Conservation (phyloP, 1,284 basidiomycete genomes). For the Pyrrhoderma noxium region DNA sequence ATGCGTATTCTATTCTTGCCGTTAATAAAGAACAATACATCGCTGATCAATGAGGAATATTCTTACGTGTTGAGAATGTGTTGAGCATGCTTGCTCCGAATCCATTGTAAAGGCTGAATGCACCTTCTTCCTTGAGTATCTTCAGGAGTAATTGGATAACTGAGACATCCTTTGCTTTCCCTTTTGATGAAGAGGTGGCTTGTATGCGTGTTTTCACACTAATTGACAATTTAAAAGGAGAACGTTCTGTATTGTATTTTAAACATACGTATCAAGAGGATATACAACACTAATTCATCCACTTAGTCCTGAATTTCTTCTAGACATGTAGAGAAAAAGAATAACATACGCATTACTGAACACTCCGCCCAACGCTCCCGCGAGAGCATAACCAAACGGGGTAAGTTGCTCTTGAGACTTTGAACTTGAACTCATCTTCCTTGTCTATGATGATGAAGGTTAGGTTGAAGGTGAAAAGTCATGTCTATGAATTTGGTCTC, state of each 20-base stretch:
- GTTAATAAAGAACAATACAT: background rate
- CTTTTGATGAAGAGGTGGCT: constrained; percentile 44
- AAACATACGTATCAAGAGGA: constrained; percentile 74
- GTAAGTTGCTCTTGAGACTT: constrained; percentile 59
- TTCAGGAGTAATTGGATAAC: constrained; percentile 60
- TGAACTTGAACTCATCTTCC: constrained; percentile 36
- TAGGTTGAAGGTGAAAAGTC: background rate
- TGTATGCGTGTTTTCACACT: constrained; percentile 97
- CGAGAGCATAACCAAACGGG: constrained; percentile 87
- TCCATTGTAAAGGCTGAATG: constrained; percentile 83
- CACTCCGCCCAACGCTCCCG: constrained; percentile 91
- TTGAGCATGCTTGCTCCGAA: constrained; percentile 98
- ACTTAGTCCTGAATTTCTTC: background rate
- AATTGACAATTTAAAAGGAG: constrained; percentile 7
- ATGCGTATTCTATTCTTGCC: constrained; percentile 83
- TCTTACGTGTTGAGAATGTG: constrained; percentile 90
- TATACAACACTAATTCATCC: constrained; percentile 71
- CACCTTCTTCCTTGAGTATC: constrained; percentile 74
- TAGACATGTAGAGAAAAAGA: background rate
- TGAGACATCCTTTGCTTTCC: constrained; percentile 48
- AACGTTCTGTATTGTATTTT: no score
- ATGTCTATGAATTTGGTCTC: background rate
- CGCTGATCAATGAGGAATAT: background rate
- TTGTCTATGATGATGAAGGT: constrained; percentile 1
- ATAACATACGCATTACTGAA: constrained; percentile 83